Base-by-base conservation (phyloP, 202 grass and related monocot species). In the Panicum virgatum region DNA sequence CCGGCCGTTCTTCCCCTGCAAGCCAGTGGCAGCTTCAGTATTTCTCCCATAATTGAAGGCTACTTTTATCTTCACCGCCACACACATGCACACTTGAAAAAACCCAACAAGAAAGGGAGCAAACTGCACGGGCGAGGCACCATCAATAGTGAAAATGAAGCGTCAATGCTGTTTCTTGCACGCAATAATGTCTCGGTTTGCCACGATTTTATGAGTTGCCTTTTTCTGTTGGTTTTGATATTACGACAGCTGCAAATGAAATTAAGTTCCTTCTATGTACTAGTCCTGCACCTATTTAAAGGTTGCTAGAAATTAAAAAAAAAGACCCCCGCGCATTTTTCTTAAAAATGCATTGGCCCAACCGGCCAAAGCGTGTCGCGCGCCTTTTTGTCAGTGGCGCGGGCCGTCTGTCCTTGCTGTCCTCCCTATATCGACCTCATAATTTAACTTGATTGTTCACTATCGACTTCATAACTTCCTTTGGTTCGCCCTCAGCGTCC, bases 41-140 rank as follows among this genome's bases (percentile, higher is more conserved):
- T 58, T 91, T 91, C 13, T 27, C 11, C 2, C 16, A 25, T 5
- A 91, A 91, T 91, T 88, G 19, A 76, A 20, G 74, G 43, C 23
- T 54, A 4, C 1, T 88, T 12, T 72, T 37, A 2, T 29, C 1
- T 22, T 37, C 82, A 85, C 70, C 20, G 45, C 25, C 79, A 40
- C 4, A 6, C 1, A 8, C 66, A 27, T 7, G 0, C 6, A 15
- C 13, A 30, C 19, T 9, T 58, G 27, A 13, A 14, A 52, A 52
- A 63, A 5, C 6, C 9, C 2, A 51, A 47, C 42, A 18, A 20
- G 8, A 40, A n/a, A 43, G 5, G 38, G 54, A 26, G 26, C 9
- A 13, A 15, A 56, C 23, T 37, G 48, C 30, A 15, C 30, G 13
- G 3, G 14, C 32, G 64, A 67, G 10, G 39, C 38, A 56, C 12